Evolutionary conservation across 2,329 filamentous ascomycete species (phyloP), one percentile per base, ranked within the genome.

Genomic region (Pseudodiploospora longispora): DNA sequence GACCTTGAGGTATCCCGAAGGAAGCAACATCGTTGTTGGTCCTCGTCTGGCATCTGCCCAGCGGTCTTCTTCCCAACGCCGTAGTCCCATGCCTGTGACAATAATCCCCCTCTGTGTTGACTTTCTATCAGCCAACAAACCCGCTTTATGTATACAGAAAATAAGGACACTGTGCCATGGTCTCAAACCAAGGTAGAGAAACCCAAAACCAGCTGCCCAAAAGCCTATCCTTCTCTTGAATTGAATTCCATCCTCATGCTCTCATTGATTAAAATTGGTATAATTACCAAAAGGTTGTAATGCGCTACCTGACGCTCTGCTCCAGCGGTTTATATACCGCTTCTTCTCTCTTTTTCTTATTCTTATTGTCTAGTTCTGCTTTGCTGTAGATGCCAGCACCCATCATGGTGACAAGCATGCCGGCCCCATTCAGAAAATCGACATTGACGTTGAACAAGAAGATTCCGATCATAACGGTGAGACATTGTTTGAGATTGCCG

Each of bases 381-480:
- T 72, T 72, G 60, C 73, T 76, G 63, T 80, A 80, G 59, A 73
- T 74, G 9, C 68, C 75, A 6, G 75, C 76, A 32, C 76, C 76
- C 7, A 66, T 51, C 59, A 80, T 67, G 6, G 76, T 76, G 27
- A 79, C 63, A 27, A 63, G 51, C 71, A 78, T 78, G 36, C 74
- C 77, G 10, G 74, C 52, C n/a, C 74, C 75, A 57, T 80, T 80
- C 52, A 68, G 66, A 51, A 66, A 59, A 52, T 70, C 71, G 29
- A 78, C 65, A 28, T 62, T 61, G 50, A 76, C 66, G 41, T 73
- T 66, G 57, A 77, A 78, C 40, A 76, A 62, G 39, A 70, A 60
- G 35, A 78, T 74, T 38, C 74, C 75, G 30, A 78, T 60, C 32
- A 74, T 59, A 9, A 79, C 74, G 1, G 75, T 78, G 36, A 78